Percentiles rank a stretch among this genome's conserved stretches.
Evolutionary conservation across 2,329 filamentous ascomycete species (phyloP).

Genomic region (Hymenoscyphus fraxineus): DNA sequence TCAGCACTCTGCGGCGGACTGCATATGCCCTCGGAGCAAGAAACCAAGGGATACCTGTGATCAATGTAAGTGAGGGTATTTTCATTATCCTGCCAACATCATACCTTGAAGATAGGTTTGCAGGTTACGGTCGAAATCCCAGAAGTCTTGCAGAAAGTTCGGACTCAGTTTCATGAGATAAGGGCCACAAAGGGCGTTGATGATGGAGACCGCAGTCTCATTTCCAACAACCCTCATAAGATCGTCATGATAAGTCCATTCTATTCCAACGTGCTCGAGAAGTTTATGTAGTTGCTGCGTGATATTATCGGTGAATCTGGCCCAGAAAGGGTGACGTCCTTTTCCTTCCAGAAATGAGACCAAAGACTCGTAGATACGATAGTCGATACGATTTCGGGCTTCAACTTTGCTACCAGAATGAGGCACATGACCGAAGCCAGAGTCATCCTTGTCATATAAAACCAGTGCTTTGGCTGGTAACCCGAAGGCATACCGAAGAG

Average conservation of each 20-base stretch:
- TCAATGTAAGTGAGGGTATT: not conserved
- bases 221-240: not conserved
- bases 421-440: not conserved
- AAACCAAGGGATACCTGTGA: conserved; percentile 4
- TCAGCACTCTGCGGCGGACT: not conserved
- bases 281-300: not conserved
- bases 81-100: not conserved
- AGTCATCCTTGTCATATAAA: not conserved
- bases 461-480: not conserved
- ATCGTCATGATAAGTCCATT: not conserved
- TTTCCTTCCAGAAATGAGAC: not conserved
- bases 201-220: not conserved
- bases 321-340: not conserved
- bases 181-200: not conserved
- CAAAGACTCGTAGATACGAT: not conserved
- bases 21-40: not conserved
- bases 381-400: not conserved
- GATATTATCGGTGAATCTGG: not conserved
- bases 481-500: not conserved
- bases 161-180: conserved; percentile 1
- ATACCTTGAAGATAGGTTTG: conserved; percentile 4
- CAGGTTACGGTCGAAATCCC: conserved; percentile 2
- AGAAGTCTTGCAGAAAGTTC: not conserved
- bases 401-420: not conserved
- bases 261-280: not conserved